phyloP scores from a whole-genome alignment of 768 basidiomycete species.

The Sporobolomyces roseus region DNA sequence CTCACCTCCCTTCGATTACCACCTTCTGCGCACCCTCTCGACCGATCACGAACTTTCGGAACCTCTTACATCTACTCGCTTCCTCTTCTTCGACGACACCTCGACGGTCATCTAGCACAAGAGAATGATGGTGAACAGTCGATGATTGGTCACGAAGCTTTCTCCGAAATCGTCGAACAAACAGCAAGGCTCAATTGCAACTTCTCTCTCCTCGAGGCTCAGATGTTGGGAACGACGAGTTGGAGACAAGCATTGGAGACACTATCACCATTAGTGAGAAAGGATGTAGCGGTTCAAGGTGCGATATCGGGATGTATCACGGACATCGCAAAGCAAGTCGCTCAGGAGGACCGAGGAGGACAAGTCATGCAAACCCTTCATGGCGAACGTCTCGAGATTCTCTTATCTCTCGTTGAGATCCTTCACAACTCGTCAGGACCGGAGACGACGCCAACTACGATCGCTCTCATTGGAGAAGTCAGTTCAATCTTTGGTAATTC shows the following conservation, averaged over 20 bases:
- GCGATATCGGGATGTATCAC: constrained; percentile 60
- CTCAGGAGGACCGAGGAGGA: constrained; percentile 63
- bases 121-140: constrained; percentile 50
- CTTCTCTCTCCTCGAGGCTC: constrained; percentile 74
- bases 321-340: constrained; percentile 54
- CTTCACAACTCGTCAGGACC: constrained; percentile 59
- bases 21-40: constrained; percentile 52
- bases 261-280: constrained; percentile 40
- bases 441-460: constrained; percentile 51
- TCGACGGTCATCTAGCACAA: constrained; percentile 55
- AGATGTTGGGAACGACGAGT: constrained; percentile 67
- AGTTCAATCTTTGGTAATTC: constrained; percentile 67
- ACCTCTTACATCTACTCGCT: constrained; percentile 72
- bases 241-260: constrained; percentile 65
- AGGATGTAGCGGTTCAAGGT: constrained; percentile 61
- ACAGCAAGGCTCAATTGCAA: constrained; percentile 78
- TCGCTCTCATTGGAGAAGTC: constrained; percentile 61
- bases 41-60: constrained; percentile 69
- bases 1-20: constrained; percentile 64
- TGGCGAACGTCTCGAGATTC: constrained; percentile 65
- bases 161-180: constrained; percentile 56
- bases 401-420: constrained; percentile 73
- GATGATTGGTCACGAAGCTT: constrained; percentile 18
- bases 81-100: constrained; percentile 57
- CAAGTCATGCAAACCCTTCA: constrained; percentile 83